Evolutionary conservation across 208 protist species (phyloP), one percentile per base, ranked within the genome.

Genomic region (Leptomonas pyrrhocoris): DNA sequence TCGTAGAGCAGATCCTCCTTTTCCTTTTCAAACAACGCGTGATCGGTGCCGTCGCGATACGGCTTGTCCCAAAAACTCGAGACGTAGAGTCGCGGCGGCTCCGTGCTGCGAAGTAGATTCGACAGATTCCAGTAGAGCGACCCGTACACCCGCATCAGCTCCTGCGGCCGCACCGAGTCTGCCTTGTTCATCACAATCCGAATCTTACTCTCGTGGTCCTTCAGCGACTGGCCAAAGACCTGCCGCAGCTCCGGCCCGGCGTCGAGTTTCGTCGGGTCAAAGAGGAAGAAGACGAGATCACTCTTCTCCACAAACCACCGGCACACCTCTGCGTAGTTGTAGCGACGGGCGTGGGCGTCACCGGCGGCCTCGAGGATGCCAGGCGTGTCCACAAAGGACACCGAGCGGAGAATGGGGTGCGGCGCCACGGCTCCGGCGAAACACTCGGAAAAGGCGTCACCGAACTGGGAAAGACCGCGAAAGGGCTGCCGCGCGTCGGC

Each of bases 211-310:
- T 98, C 97, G 23, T 98, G 73, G 27, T 96, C 91, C 21, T 70
- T 53, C 18, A 97, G 79, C 28, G 89, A 77, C 45, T 84, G 51
- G 55, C 78, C 78, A 67, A 94, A 96, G 50, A 94, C 43, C 50
- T 78, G 81, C 38, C 76, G 80, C 56, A 96, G 80, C 75, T 95
- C 88, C 28, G 73, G 61, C 28, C 92, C 92, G 61, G 88, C 71
- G 74, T 99, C 98, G 34, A 99, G 89, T 85, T 99, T 99, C 60
- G 98, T 94, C n/a, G 98, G 97, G 73, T 99, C 98, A 77, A 99
- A 99, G 31, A 99, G 73, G 63, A 99, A 80, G 36, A 99, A 91
- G 50, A 99, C 95, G 54, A 98, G 81, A 83, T 99, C 98, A 21
- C 92, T 89, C 53, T 89, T 87, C 66, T 98, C 88, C 3, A 96